phyloP scores from a whole-genome alignment of 73 alveolate genomes.

The Paramecium tetraurelia region DNA sequence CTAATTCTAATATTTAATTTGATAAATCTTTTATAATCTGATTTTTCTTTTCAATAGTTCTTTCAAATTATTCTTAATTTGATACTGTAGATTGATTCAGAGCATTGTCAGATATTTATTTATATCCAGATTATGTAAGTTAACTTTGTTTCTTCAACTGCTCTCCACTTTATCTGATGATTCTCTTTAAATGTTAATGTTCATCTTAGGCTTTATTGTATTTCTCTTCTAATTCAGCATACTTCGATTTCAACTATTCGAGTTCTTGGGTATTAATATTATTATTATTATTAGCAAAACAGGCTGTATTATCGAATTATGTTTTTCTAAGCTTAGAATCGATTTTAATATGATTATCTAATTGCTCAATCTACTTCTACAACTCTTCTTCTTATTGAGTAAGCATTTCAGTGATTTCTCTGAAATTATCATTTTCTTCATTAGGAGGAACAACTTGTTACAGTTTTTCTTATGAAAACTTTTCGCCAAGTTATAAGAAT shows the following conservation, averaged over 20 bases:
- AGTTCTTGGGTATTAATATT: not conserved
- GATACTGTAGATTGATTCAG: not conserved
- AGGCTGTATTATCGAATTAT: not conserved
- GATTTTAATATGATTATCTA: not conserved
- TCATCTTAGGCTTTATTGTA: not conserved
- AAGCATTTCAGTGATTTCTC: not conserved
- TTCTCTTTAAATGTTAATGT: not conserved
- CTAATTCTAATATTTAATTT: not conserved
- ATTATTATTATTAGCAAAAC: not conserved
- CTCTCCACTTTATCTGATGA: not conserved
- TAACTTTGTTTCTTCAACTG: not conserved
- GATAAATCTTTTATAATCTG: not conserved
- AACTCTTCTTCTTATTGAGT: conserved; percentile 22
- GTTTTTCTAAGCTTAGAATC: not conserved
- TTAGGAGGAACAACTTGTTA: not conserved
- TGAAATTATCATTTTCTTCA: not conserved
- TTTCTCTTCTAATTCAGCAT: not conserved
- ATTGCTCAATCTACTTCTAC: not conserved
- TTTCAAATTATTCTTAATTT: not conserved
- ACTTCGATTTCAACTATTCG: not conserved
- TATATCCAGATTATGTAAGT: not conserved
- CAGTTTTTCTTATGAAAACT: not conserved
- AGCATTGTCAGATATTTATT: not conserved
- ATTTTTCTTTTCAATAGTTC: not conserved
- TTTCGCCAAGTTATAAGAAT: not conserved